Evolutionary conservation across 208 protist genomes (phyloP), one percentile per base, ranked within the genome.

Genomic region (Acanthamoeba polyphaga): DNA sequence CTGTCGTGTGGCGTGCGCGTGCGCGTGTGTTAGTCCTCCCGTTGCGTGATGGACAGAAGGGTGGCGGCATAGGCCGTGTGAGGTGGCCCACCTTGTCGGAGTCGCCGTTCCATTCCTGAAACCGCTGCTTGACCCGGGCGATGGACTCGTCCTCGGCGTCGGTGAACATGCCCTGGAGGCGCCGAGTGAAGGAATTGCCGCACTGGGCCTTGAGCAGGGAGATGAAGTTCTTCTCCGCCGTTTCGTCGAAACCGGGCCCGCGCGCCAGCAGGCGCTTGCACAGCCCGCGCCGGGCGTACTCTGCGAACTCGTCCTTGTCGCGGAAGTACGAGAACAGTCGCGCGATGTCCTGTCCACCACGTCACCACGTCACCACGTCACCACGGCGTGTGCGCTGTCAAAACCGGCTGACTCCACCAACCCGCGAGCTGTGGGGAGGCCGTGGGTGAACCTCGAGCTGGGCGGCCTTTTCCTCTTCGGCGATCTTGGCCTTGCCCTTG

Each of bases 281-380:
- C 38, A 95, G 74, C 29, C 78, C 92, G 7, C 84, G 58, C 19
- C 92, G 62, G 46, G 78, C 78, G 29, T 95, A 95, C 72, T 95
- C 92, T 13, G 66, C 78, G 29, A 95, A 95, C 74, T 95, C 92
- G 92, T 95, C 92, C 92, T 95, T 95, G 34, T 95, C 92, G 1
- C 84, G 66, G 10, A 95, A 89, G 72, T 95, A 95, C 22, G 92
- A 85, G 92, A 95, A 95, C 17, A 95, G 74, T 0, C 51, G 43
- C 38, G 68, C 66, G 34, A 95, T 53, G 32, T 95, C 53, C 72
- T 95, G 7, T 32, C 51, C 9, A 55, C 12, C 15, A 1, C 51
- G 15, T 17, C 51, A 55, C 9, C 9, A 3, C 9, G 15, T 10
- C 17, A 49, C 15, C 17, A 64, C 72, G 29, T 24, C 34, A 29